phyloP scores from a whole-genome alignment of 805 yeast genomes.

The Starmerella kuoi region DNA sequence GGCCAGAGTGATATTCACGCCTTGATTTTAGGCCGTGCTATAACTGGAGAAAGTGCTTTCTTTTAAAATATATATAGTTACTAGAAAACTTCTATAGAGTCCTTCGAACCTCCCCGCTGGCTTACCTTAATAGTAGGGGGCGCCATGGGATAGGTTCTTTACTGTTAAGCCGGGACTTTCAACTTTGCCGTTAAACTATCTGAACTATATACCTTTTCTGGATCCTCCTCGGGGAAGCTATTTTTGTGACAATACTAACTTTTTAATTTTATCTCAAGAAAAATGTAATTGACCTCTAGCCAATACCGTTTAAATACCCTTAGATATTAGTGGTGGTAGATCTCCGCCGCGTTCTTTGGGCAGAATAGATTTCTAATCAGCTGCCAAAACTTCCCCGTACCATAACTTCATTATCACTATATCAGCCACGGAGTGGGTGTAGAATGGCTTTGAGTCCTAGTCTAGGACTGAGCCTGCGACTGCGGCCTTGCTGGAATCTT shows the following conservation, averaged over 20 bases:
- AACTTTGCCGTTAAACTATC: not conserved
- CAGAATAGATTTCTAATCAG: too few relatives aligned
- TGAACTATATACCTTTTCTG: not conserved
- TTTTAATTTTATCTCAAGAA: too few relatives aligned
- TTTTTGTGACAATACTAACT: too few relatives aligned
- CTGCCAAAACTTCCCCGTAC: too few relatives aligned
- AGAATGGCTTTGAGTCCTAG: conserved; percentile 3
- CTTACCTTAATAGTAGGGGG: not conserved
- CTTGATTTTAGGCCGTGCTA: conserved; percentile 33
- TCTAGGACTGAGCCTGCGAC: conserved; percentile 1
- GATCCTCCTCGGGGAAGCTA: not conserved
- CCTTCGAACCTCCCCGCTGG: not conserved
- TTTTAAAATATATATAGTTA: conserved; percentile 12
- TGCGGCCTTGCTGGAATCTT: not conserved
- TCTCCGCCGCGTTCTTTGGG: too few relatives aligned
- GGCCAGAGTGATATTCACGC: conserved; percentile 38
- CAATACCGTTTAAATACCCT: too few relatives aligned
- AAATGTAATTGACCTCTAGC: too few relatives aligned
- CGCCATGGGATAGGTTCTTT: not conserved
- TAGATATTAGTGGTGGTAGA: too few relatives aligned
- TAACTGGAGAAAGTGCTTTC: conserved; percentile 33
- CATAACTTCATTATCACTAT: too few relatives aligned
- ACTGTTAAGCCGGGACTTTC: not conserved
- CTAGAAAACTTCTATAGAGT: not conserved
- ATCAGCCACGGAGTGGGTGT: not conserved